Conservation (phyloP, 225 moss, liverwort and hornwort species). For the Polytrichum formosum region DNA sequence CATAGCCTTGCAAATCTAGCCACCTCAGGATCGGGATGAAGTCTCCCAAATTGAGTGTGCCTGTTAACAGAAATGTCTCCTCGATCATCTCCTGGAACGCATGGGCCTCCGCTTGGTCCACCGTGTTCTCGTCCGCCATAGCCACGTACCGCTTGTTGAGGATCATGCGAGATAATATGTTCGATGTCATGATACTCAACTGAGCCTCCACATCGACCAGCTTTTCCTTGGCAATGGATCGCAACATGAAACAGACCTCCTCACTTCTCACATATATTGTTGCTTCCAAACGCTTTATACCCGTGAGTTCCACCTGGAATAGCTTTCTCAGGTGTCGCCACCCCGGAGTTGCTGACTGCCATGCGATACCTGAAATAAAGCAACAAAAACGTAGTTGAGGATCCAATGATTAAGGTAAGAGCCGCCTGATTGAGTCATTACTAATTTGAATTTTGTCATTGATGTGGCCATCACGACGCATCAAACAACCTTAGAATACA, state of each 20-base stretch:
- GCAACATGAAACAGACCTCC: neutral
- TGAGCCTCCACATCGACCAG: neutral
- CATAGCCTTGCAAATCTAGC: neutral
- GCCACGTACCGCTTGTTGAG: neutral
- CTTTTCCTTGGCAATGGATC: neutral
- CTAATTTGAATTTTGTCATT: neutral
- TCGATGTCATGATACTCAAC: neutral
- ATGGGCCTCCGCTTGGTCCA: neutral
- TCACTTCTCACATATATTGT: neutral
- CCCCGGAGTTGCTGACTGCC: neutral
- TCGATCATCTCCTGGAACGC: neutral
- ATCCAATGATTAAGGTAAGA: neutral
- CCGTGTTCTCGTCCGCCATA: neutral
- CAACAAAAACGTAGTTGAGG: neutral
- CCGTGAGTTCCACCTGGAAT: neutral
- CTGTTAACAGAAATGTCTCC: neutral
- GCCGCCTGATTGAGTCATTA: too few relatives aligned
- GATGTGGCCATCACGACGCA: neutral
- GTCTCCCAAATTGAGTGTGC: neutral
- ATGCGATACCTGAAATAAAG: neutral
- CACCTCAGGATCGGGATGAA: neutral
- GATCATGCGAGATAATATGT: neutral
- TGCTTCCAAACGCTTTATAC: neutral
- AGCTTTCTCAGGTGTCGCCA: constrained; percentile 5
- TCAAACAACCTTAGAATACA: neutral